Conservation (phyloP, 805 yeast genomes). For the Candida peoriensis region DNA sequence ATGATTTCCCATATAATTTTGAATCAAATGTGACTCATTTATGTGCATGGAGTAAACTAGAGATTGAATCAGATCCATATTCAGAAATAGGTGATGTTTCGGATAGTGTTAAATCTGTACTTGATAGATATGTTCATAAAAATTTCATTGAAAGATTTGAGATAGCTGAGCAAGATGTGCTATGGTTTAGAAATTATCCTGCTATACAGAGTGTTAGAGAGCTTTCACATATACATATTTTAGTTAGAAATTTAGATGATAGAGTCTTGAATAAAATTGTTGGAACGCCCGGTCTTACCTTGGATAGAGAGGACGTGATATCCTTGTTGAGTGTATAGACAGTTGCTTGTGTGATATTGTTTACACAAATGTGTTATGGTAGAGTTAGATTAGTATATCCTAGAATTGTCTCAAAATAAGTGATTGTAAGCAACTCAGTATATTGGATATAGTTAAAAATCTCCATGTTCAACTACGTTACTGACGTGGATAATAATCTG, state of each 20-base stretch:
- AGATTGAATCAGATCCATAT: conserved; percentile 34
- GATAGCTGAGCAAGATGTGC: conserved; percentile 30
- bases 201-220: conserved; percentile 61
- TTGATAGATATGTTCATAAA: conserved; percentile 44
- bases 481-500: too few relatives aligned
- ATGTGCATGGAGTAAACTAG: conserved; percentile 62
- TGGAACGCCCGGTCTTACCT: conserved; percentile 9
- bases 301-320: conserved; percentile 1
- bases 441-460: too few relatives aligned
- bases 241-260: conserved; percentile 30
- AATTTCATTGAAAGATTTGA: conserved; percentile 32
- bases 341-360: too few relatives aligned
- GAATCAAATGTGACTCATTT: conserved; percentile 48
- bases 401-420: too few relatives aligned
- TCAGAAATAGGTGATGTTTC: conserved; percentile 45
- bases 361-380: too few relatives aligned
- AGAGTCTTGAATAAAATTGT: conserved; percentile 5
- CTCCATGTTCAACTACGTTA: too few relatives aligned
- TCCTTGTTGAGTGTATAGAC: background rate
- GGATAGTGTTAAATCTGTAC: conserved; percentile 36
- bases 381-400: too few relatives aligned
- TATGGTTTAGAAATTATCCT: conserved; percentile 73
- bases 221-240: conserved; percentile 67
- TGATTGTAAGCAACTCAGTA: too few relatives aligned
- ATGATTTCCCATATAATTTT: conserved; percentile 67